These are phyloP conservation scores for Penicillium sp. DNA, from an alignment of 2,329 filamentous ascomycete genomes.

Conservation along the genomic window DNA sequence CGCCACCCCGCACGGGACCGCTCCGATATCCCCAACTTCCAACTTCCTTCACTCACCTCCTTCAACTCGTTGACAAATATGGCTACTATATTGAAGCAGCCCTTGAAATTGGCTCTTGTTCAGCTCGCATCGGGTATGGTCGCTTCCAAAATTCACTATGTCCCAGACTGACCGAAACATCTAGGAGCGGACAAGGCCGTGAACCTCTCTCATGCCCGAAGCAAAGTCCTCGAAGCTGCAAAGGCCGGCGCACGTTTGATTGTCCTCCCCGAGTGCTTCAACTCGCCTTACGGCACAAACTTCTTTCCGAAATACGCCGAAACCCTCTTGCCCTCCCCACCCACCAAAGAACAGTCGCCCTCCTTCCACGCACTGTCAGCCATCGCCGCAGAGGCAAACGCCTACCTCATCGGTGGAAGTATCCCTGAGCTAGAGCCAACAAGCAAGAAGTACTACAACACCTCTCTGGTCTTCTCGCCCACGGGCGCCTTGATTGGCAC, in stretches of 20 bases:
- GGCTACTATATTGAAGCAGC: constrained; percentile 64
- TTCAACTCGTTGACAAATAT: constrained; percentile 31
- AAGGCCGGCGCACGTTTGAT: constrained; percentile 74
- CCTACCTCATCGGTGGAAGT: constrained; percentile 84
- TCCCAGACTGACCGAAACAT: constrained; percentile 3
- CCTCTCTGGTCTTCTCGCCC: constrained; percentile 76
- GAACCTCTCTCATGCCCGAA: constrained; percentile 77
- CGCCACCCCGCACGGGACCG: constrained; percentile 11
- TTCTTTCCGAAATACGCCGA: constrained; percentile 93
- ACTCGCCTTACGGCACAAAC: constrained; percentile 89
- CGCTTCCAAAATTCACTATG: neutral
- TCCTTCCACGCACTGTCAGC: constrained; percentile 79
- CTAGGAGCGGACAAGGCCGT: constrained; percentile 71
- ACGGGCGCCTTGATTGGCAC: constrained; percentile 74
- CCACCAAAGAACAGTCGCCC: constrained; percentile 65
- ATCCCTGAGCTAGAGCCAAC: constrained; percentile 74
- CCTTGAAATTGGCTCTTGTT: constrained; percentile 74
- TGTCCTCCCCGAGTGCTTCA: constrained; percentile 97
- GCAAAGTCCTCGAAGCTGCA: constrained; percentile 78
- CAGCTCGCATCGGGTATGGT: constrained; percentile 68
- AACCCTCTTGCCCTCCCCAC: constrained; percentile 73
- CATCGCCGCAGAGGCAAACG: constrained; percentile 72
- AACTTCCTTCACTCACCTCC: constrained; percentile 3
- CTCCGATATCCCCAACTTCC: constrained; percentile 3
- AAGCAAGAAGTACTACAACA: constrained; percentile 81